These are phyloP conservation scores for Acanthamoeba lugdunensis DNA, from an alignment of 208 protist species.

Conservation along the genomic window DNA sequence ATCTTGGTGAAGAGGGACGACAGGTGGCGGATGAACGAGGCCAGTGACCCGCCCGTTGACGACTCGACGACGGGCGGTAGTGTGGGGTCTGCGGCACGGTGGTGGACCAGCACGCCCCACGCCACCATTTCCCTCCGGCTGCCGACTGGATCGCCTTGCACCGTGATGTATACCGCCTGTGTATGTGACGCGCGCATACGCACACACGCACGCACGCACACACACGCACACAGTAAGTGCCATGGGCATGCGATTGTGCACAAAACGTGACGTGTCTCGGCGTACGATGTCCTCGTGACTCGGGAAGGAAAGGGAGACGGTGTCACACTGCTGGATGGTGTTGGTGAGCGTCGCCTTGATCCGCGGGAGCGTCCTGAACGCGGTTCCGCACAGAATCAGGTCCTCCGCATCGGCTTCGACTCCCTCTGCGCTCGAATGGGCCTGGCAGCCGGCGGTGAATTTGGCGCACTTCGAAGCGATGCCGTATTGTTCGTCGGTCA, in stretches of 20 bases:
- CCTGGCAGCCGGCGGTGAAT: neutral
- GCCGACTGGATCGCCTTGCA: neutral
- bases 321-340: neutral
- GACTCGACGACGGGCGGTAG: neutral
- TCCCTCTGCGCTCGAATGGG: neutral
- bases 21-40: neutral
- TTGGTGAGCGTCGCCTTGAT: neutral
- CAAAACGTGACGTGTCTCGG: no score
- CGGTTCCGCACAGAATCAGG: neutral
- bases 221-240: no score
- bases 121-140: neutral
- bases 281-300: neutral
- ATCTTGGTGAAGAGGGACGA: neutral
- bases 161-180: conserved; percentile 9
- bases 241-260: no score
- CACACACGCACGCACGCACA: no score
- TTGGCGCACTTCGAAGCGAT: neutral
- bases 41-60: neutral
- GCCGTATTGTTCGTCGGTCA: conserved; percentile 5
- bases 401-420: neutral
- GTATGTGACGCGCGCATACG: no score
- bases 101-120: neutral
- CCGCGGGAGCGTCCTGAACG: neutral
- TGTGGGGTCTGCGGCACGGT: neutral
- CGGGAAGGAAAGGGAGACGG: neutral